These are phyloP conservation scores for Scutellaria galericulata DNA, from an alignment of 257 asterid species.

Conservation along the genomic window DNA sequence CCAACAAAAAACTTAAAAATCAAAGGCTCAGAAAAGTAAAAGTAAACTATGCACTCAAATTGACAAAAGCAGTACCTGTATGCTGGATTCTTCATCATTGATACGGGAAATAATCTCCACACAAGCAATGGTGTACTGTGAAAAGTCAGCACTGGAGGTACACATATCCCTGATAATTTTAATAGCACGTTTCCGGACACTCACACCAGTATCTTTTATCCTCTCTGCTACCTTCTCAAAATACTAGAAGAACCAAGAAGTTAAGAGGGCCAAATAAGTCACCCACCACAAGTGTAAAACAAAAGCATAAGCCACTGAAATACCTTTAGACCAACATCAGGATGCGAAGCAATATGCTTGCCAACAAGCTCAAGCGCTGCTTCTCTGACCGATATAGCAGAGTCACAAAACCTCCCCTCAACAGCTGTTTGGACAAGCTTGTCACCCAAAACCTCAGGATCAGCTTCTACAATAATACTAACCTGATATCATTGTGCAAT, in stretches of 20 bases:
- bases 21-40: conserved; percentile 10
- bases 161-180: conserved; percentile 95
- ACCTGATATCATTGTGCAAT: conserved; percentile 61
- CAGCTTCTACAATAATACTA: conserved; percentile 96
- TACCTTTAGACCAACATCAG: conserved; percentile 99
- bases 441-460: conserved; percentile 97
- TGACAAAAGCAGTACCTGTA: conserved; percentile 64
- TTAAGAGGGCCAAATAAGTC: conserved; percentile 40
- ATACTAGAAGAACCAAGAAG: conserved; percentile 58
- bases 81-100: conserved; percentile 94
- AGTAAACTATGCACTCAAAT: conserved; percentile 32
- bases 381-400: conserved; percentile 96
- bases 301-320: conserved; percentile 36
- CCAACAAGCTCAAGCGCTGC: conserved; percentile 99
- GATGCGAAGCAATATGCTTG: conserved; percentile 96
- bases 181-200: conserved; percentile 98
- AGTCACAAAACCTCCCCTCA: conserved; percentile 98
- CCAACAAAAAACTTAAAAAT: conserved; percentile 3
- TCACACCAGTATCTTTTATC: conserved; percentile 96
- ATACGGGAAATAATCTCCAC: conserved; percentile 89
- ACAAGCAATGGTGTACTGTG: conserved; percentile 79
- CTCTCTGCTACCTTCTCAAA: conserved; percentile 98
- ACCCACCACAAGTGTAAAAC: conserved; percentile 18
- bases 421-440: conserved; percentile 89
- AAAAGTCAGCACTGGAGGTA: conserved; percentile 69